phyloP scores from a whole-genome alignment of 345 rosid species.

The Populus deltoides region DNA sequence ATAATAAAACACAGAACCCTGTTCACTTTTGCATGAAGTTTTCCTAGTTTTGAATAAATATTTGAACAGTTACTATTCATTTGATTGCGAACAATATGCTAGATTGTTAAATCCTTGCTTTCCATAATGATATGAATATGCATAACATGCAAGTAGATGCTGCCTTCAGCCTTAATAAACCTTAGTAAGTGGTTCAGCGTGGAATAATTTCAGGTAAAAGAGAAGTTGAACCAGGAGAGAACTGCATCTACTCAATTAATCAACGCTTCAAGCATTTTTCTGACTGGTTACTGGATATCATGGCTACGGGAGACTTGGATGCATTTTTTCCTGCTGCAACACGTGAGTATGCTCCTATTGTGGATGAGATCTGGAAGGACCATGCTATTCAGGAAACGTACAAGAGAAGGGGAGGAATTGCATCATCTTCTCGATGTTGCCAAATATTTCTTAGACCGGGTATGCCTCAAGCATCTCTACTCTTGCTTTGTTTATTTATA shows the following conservation, averaged over 20 bases:
- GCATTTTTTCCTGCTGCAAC: constrained; percentile 72
- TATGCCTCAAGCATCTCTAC: constrained; percentile 12
- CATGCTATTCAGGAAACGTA: constrained; percentile 63
- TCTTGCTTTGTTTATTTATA: not conserved
- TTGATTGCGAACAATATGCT: no score
- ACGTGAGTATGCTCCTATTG: constrained; percentile 60
- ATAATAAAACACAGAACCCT: not conserved
- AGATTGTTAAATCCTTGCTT: not conserved
- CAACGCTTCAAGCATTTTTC: constrained; percentile 55
- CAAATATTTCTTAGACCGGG: constrained; percentile 55
- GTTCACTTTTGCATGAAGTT: not conserved
- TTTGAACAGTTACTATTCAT: not conserved
- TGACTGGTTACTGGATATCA: constrained; percentile 56
- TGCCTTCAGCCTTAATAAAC: not conserved
- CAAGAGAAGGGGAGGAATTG: constrained; percentile 51
- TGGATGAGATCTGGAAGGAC: constrained; percentile 60
- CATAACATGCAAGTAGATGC: not conserved
- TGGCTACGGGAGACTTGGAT: constrained; percentile 61
- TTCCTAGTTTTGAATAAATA: not conserved
- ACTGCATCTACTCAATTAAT: constrained; percentile 50
- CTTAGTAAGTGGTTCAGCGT: not conserved
- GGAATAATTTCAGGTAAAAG: constrained; percentile 25
- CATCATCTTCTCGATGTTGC: constrained; percentile 49
- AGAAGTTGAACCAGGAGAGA: constrained; percentile 25
- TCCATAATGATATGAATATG: not conserved